These are phyloP conservation scores for Keithomyces neogunnii DNA, from an alignment of 2,329 filamentous ascomycete species.

Conservation along the genomic window DNA sequence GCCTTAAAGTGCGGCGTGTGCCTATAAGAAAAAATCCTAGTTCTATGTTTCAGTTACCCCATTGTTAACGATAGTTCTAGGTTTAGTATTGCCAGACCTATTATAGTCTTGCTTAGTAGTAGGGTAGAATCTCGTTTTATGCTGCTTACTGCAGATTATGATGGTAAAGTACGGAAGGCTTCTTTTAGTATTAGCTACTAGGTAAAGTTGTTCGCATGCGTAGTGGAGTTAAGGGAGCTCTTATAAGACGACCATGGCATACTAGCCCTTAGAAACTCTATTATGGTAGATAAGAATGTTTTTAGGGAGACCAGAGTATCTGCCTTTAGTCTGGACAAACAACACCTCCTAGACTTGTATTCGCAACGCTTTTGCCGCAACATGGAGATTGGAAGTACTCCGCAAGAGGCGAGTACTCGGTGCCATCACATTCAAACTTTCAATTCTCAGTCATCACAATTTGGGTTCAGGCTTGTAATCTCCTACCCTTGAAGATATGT, in stretches of 20 bases:
- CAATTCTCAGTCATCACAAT: too few relatives aligned
- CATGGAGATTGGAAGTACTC: too few relatives aligned
- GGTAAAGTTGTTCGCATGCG: too few relatives aligned
- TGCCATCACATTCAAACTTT: too few relatives aligned
- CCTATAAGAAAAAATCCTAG: too few relatives aligned
- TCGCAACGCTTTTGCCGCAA: too few relatives aligned
- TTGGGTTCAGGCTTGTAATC: too few relatives aligned
- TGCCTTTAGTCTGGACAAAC: conserved; percentile 23
- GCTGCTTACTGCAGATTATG: conserved; percentile 63
- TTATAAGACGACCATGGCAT: conserved; percentile 44
- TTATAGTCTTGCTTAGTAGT: conserved; percentile 34
- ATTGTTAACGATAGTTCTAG: conserved; percentile 27
- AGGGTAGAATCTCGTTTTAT: conserved; percentile 56
- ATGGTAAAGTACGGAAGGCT: conserved; percentile 50
- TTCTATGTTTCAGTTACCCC: background rate
- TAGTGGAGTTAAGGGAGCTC: conserved; percentile 36
- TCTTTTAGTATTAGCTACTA: conserved; percentile 28
- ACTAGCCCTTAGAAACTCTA: conserved; percentile 41
- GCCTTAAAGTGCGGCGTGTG: too few relatives aligned
- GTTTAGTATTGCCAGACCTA: conserved; percentile 1
- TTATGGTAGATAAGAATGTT: conserved; percentile 25
- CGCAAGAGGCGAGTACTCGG: too few relatives aligned
- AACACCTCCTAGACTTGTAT: too few relatives aligned
- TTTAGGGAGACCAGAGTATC: conserved; percentile 23
- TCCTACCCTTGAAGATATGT: too few relatives aligned